Evolutionary conservation across 2,329 filamentous ascomycete genomes (phyloP).

Genomic region (Arthrobotrys musiformis): DNA sequence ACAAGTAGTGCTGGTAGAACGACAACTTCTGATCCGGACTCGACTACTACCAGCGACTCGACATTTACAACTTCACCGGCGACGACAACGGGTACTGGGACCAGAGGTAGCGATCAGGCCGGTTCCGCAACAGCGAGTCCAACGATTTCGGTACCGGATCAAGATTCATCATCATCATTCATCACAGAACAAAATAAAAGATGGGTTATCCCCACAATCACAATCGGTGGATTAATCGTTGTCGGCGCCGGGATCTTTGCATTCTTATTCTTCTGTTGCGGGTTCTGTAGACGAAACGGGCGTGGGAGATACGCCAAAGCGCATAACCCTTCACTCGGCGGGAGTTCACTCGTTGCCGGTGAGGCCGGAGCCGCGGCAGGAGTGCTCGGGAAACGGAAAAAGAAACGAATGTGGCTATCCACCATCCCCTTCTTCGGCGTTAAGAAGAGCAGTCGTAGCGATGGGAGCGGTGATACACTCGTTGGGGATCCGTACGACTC

Average conservation of each 20-base stretch:
- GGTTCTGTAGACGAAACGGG: conserved; percentile 28
- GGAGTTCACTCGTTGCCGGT: not conserved
- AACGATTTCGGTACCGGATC: conserved; percentile 1
- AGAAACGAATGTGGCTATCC: conserved; percentile 43
- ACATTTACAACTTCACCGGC: conserved; percentile 32
- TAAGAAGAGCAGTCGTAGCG: conserved; percentile 25
- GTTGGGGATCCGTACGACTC: conserved; percentile 33
- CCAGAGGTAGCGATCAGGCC: not conserved
- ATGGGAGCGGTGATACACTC: conserved; percentile 37
- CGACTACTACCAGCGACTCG: conserved; percentile 31
- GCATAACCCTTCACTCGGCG: conserved; percentile 24
- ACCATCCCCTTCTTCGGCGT: conserved; percentile 47
- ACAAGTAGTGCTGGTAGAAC: conserved; percentile 14
- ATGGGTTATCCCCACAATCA: conserved; percentile 52
- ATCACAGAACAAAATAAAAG: conserved; percentile 41
- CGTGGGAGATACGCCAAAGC: conserved; percentile 31
- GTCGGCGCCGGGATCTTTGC: conserved; percentile 29
- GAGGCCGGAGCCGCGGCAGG: not conserved
- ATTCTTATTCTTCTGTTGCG: conserved; percentile 46
- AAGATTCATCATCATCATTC: conserved; percentile 31
- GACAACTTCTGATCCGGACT: not conserved
- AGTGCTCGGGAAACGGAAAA: conserved; percentile 5
- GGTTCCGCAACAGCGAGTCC: conserved; percentile 2
- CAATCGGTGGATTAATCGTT: conserved; percentile 38
- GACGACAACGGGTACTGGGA: conserved; percentile 10